Evolutionary conservation across 805 yeast genomes (phyloP).

Genomic region (Zygotorulaspora sp.): DNA sequence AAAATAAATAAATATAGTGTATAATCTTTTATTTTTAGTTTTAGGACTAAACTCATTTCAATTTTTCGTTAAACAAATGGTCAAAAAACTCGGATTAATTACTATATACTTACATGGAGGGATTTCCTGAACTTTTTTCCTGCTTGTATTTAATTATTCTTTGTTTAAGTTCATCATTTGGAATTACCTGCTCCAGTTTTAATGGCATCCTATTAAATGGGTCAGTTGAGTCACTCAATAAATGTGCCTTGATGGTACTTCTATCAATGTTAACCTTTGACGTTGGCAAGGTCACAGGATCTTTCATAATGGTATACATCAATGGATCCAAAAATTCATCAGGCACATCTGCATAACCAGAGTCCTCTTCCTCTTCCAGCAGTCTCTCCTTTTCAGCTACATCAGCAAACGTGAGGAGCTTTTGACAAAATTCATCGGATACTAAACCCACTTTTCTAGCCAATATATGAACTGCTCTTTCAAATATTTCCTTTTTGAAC

Average conservation of each 20-base stretch:
- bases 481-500: slow-evolving; percentile 60
- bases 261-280: slow-evolving; percentile 83
- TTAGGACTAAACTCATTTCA: slow-evolving; percentile 9
- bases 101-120: not conserved
- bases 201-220: slow-evolving; percentile 94
- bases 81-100: not conserved
- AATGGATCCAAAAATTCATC: slow-evolving; percentile 96
- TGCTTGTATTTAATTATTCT: slow-evolving; percentile 56
- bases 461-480: slow-evolving; percentile 66
- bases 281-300: slow-evolving; percentile 91
- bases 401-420: slow-evolving; percentile 52
- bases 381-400: slow-evolving; percentile 58
- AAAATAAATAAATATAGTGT: slow-evolving; percentile 17
- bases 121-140: slow-evolving; percentile 38
- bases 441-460: slow-evolving; percentile 49
- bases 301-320: slow-evolving; percentile 92
- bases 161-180: slow-evolving; percentile 62
- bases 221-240: slow-evolving; percentile 91
- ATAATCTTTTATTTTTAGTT: slow-evolving; percentile 26
- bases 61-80: not conserved
- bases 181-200: slow-evolving; percentile 80
- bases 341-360: slow-evolving; percentile 88
- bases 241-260: slow-evolving; percentile 87
- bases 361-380: slow-evolving; percentile 74
- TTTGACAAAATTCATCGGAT: slow-evolving; percentile 48